phyloP scores from a whole-genome alignment of 768 basidiomycete genomes.

The Lactarius pseudohatsudake region DNA sequence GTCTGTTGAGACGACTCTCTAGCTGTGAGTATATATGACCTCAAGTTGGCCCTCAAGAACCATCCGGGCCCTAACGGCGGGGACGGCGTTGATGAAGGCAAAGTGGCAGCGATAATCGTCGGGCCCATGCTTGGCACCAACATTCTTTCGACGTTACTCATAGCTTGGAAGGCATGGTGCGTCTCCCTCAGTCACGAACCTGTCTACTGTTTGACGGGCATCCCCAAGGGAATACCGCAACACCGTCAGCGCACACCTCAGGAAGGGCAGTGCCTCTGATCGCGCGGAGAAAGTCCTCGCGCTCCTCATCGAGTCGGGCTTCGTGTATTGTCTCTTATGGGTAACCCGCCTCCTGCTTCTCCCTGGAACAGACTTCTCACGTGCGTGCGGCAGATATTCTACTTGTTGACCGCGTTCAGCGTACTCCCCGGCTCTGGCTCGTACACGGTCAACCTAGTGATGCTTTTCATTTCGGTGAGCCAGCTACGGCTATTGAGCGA shows the following conservation, averaged over 20 bases:
- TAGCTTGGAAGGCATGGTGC: slow-evolving; percentile 27
- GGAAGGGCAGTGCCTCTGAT: slow-evolving; percentile 11
- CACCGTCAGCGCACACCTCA: slow-evolving; percentile 12
- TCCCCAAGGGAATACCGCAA: slow-evolving; percentile 15
- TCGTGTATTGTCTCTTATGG: slow-evolving; percentile 22
- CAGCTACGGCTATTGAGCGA: background rate
- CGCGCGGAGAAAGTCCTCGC: slow-evolving; percentile 16
- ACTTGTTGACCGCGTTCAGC: slow-evolving; percentile 15
- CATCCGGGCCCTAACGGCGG: slow-evolving; percentile 5
- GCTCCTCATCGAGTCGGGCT: slow-evolving; percentile 25
- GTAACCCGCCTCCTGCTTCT: background rate
- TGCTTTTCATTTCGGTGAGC: slow-evolving; percentile 21
- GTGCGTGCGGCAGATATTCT: slow-evolving; percentile 4
- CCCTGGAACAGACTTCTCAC: background rate
- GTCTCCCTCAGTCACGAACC: background rate
- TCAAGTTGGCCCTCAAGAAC: slow-evolving; percentile 12
- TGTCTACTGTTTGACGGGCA: background rate
- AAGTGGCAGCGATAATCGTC: slow-evolving; percentile 15
- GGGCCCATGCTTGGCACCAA: slow-evolving; percentile 25
- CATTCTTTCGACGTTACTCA: slow-evolving; percentile 16
- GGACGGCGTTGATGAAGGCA: background rate
- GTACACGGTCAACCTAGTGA: slow-evolving; percentile 15
- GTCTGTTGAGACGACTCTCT: background rate
- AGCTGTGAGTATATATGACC: slow-evolving; percentile 14
- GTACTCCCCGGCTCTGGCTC: slow-evolving; percentile 19